Conservation (phyloP, 2,329 filamentous ascomycete species). For the Neospermospora avenae region DNA sequence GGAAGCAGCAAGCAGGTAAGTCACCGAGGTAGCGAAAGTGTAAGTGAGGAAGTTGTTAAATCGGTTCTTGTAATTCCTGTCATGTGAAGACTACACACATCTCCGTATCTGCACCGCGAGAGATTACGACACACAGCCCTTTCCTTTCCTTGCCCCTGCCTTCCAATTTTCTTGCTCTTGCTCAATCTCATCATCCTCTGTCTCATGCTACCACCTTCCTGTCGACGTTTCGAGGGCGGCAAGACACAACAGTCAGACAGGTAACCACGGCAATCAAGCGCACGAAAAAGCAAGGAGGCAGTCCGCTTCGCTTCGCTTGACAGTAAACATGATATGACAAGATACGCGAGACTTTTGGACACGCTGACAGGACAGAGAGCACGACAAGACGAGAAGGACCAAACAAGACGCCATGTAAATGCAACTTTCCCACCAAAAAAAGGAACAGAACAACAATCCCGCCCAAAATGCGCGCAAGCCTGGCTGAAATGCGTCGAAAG, state of each 20-base stretch:
- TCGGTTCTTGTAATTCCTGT: background rate
- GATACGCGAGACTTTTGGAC: constrained; percentile 1
- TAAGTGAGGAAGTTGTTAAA: background rate
- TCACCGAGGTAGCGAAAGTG: background rate
- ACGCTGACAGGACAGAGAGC: constrained; percentile 1
- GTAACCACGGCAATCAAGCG: background rate
- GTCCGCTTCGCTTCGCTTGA: background rate
- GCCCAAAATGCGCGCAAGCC: constrained; percentile 29
- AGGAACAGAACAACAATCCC: constrained; percentile 13
- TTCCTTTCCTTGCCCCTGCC: background rate
- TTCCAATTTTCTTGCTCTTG: background rate
- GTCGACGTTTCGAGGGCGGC: background rate
- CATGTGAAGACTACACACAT: constrained; percentile 5
- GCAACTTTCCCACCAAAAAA: constrained; percentile 21
- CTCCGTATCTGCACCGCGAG: constrained; percentile 6
- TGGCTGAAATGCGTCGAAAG: constrained; percentile 31
- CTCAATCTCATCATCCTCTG: background rate
- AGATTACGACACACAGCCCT: constrained; percentile 8
- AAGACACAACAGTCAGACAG: background rate
- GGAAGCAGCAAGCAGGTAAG: background rate
- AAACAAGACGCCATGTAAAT: constrained; percentile 30
- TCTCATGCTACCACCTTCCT: background rate
- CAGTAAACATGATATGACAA: background rate
- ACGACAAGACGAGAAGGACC: constrained; percentile 7
- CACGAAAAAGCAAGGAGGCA: background rate